Evolutionary conservation across 768 basidiomycete genomes (phyloP).

Genomic region (Asterophora parasitica): DNA sequence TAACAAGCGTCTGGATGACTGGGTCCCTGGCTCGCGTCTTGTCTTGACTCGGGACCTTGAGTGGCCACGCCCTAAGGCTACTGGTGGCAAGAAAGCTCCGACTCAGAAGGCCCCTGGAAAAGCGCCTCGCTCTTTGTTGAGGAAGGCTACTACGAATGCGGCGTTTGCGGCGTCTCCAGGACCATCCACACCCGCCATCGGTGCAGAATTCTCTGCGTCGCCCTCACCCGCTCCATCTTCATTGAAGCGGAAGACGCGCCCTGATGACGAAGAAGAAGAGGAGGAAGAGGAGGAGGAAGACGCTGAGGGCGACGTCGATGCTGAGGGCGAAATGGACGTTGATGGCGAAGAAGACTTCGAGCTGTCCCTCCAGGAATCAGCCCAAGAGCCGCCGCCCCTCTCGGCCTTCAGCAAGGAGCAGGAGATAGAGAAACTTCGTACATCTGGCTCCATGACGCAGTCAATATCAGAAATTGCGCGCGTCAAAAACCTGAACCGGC

Average conservation of each 20-base stretch:
- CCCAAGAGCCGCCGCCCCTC: slow-evolving; percentile 46
- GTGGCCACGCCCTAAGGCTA: slow-evolving; percentile 87
- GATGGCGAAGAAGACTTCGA: slow-evolving; percentile 74
- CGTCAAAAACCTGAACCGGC: slow-evolving; percentile 95
- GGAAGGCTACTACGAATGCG: slow-evolving; percentile 66
- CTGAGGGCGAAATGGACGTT: slow-evolving; percentile 70
- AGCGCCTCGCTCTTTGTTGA: slow-evolving; percentile 58
- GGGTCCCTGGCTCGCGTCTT: slow-evolving; percentile 87
- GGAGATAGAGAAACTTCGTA: slow-evolving; percentile 97
- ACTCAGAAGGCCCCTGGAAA: slow-evolving; percentile 58
- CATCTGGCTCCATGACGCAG: slow-evolving; percentile 98
- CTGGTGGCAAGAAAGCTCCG: slow-evolving; percentile 51
- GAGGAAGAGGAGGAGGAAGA: slow-evolving; percentile 58
- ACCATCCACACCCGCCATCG: slow-evolving; percentile 20
- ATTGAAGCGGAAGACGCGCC: slow-evolving; percentile 64
- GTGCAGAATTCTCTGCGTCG: slow-evolving; percentile 36
- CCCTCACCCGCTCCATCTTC: slow-evolving; percentile 52
- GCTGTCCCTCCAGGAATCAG: slow-evolving; percentile 47
- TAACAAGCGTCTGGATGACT: slow-evolving; percentile 98
- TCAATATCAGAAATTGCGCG: slow-evolving; percentile 96
- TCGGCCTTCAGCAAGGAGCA: slow-evolving; percentile 90
- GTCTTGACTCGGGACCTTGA: slow-evolving; percentile 84
- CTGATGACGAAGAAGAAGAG: slow-evolving; percentile 62
- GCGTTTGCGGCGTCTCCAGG: slow-evolving; percentile 54
- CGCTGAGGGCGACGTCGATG: slow-evolving; percentile 48